Percentiles rank a stretch among this genome's conserved stretches.
Conservation (phyloP, 2,329 filamentous ascomycete species). For the Talaromyces rugulosus region DNA sequence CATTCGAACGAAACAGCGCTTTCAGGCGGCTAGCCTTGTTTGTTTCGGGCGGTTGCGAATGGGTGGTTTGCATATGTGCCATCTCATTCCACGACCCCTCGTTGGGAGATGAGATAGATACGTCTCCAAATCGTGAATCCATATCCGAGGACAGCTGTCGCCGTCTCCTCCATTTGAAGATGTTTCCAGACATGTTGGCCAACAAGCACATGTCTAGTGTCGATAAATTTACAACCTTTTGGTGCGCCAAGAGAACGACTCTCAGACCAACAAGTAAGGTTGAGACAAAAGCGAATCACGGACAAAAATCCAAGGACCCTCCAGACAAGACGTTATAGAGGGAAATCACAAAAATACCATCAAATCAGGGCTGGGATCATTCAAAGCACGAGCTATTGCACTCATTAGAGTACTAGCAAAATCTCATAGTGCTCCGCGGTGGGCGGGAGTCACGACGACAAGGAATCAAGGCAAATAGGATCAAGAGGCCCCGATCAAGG, state of each 20-base stretch:
- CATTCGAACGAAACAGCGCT: conserved; percentile 6
- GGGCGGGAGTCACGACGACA: background rate
- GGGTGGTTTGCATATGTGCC: conserved; percentile 16
- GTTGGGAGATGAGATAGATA: conserved; percentile 36
- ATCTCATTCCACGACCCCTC: conserved; percentile 39
- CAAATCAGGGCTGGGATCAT: background rate
- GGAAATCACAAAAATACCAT: background rate
- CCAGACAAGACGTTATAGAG: background rate
- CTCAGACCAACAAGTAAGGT: background rate
- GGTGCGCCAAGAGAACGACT: background rate
- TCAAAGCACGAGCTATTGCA: background rate
- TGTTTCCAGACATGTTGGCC: conserved; percentile 18
- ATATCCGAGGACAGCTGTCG: conserved; percentile 32
- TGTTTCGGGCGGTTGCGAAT: conserved; percentile 1
- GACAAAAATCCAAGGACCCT: background rate
- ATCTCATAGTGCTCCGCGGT: background rate
- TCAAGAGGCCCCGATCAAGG: background rate
- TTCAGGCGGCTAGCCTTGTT: conserved; percentile 14
- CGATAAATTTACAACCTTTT: background rate
- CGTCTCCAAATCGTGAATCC: conserved; percentile 38
- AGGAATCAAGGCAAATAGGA: background rate
- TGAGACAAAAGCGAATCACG: background rate
- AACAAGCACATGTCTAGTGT: conserved; percentile 10
- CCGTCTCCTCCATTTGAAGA: conserved; percentile 29
- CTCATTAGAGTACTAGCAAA: conserved; percentile 1